Evolutionary conservation across 192 early-diverging fungal genomes (phyloP), one percentile per base, ranked within the genome.

Genomic region (Umbelopsis vinacea): DNA sequence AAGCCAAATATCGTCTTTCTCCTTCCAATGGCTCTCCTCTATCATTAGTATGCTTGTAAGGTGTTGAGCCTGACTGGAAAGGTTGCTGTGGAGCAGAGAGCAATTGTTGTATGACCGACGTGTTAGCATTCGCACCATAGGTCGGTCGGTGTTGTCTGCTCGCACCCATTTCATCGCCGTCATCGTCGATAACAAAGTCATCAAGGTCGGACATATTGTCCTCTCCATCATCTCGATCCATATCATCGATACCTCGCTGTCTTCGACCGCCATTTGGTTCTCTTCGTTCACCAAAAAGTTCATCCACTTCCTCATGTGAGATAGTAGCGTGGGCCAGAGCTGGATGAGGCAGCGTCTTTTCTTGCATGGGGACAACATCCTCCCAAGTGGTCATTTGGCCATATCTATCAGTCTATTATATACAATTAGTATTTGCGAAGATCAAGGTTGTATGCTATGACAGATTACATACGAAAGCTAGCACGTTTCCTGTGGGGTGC

Each of bases 151-250:
- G 7, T 47, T 29, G 10, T 40, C 38, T 11, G n/a, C 26, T 52
- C 1, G 46, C n/a, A 54, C 70, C 69, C 48, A 73, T 95, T 6
- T 89, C 91, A 15, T 79, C 89, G 15, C 90, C 92, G 67, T 96
- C 93, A 76, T 97, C 96, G 74, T 96, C 94, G 0, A 90, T 92
- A 0, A 97, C 89, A 88, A 97, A 97, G 68, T 95, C 90, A 60
- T 93, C 85, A 50, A 90, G 54, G n/a, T 79, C 89, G 10, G 88
- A 90, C 15, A 79, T 86, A 19, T 79, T 84, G 24, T 84, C 85
- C 7, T 83, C 79, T 22, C 22, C 54, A 12, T 73, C 52, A 10
- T 50, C 22, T 46, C 66, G 23, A 47, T 21, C 76, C 63, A 70
- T 57, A 47, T 71, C 70, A 10, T 74, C 77, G 10, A 46, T 68